phyloP scores from a whole-genome alignment of 768 basidiomycete genomes.

The Lepiota subincarnata region DNA sequence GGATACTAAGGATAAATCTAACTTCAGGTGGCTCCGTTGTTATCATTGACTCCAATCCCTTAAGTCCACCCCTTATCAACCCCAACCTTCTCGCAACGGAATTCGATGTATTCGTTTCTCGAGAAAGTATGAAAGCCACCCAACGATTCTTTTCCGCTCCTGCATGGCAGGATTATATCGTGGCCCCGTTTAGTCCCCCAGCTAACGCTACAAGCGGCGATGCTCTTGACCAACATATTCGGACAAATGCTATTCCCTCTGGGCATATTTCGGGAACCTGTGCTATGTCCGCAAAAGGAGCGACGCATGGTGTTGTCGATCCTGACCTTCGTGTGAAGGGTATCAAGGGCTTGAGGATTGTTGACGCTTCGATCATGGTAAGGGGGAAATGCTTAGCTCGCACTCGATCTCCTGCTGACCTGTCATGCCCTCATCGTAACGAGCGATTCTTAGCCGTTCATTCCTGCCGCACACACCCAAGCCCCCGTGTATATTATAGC shows the following conservation, averaged over 20 bases:
- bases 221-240: constrained; percentile 22
- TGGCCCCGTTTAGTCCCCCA: constrained; percentile 14
- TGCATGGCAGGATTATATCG: constrained; percentile 20
- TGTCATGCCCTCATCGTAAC: neutral
- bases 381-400: constrained; percentile 6
- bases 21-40: constrained; percentile 20
- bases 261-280: constrained; percentile 30
- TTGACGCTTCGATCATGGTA: constrained; percentile 35
- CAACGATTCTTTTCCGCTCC: constrained; percentile 18
- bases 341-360: constrained; percentile 29
- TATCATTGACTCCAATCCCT: constrained; percentile 19
- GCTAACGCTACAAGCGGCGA: constrained; percentile 19
- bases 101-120: constrained; percentile 20
- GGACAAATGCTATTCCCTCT: constrained; percentile 18
- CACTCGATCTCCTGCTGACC: neutral
- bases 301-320: constrained; percentile 16
- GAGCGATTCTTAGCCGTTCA: constrained; percentile 7
- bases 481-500: constrained; percentile 15
- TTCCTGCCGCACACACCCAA: constrained; percentile 15
- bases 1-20: neutral
- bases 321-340: constrained; percentile 31
- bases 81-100: constrained; percentile 18
- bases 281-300: constrained; percentile 24
- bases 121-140: constrained; percentile 18
- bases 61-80: constrained; percentile 22